Evolutionary conservation across 441 rosid genomes (phyloP).

Genomic region (Syzygium malaccense): DNA sequence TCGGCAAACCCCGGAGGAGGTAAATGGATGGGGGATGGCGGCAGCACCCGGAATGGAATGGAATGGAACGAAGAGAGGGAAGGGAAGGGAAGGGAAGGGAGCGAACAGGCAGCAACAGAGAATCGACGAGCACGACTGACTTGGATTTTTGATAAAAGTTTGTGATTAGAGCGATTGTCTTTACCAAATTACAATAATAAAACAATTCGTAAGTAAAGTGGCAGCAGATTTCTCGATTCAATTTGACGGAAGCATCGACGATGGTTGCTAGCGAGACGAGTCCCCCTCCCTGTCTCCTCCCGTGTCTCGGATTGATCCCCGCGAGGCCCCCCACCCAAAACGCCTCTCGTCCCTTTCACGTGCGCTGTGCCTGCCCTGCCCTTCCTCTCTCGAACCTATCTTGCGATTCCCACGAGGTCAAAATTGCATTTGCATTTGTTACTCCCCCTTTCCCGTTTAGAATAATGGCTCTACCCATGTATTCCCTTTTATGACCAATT

Average conservation of each 20-base stretch:
- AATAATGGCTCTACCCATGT: background rate
- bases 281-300: too few species aligned
- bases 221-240: background rate
- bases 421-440: background rate
- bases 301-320: background rate
- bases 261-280: too few species aligned
- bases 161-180: too few species aligned
- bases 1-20: background rate
- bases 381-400: too few species aligned
- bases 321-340: background rate
- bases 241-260: background rate
- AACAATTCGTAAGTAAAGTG: too few species aligned
- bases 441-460: background rate
- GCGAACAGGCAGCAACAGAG: background rate
- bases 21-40: background rate
- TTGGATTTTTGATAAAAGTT: too few species aligned
- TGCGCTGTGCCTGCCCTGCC: background rate
- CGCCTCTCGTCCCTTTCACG: background rate
- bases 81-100: background rate
- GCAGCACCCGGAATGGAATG: background rate
- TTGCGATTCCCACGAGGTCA: background rate
- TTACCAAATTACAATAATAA: background rate
- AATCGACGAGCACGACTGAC: background rate
- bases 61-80: background rate
- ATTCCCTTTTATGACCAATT: background rate